phyloP scores from a whole-genome alignment of 177 flowering plant species.

The Vitis hybrid region DNA sequence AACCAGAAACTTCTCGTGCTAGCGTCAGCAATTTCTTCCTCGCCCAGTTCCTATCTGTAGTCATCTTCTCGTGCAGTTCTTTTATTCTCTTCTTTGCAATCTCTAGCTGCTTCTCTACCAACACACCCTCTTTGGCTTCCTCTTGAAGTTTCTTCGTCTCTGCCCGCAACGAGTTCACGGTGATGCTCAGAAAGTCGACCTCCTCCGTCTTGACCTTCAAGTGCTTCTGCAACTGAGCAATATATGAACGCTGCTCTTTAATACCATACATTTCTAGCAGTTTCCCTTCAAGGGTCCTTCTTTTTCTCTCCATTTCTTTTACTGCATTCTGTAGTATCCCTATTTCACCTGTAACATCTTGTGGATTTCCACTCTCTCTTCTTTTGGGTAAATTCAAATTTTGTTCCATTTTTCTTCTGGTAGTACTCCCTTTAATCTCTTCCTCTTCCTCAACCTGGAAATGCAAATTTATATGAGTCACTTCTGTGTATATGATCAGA shows the following conservation, averaged over 20 bases:
- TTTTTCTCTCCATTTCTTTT: conserved; percentile 16
- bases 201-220: conserved; percentile 18
- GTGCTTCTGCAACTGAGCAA: conserved; percentile 9
- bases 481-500: too few relatives aligned
- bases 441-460: neutral
- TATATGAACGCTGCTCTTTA: conserved; percentile 15
- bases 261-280: conserved; percentile 7
- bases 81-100: conserved; percentile 12
- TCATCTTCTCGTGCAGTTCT: conserved; percentile 11
- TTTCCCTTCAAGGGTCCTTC: conserved; percentile 10
- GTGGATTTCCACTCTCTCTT: neutral
- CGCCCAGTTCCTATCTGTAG: neutral
- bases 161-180: conserved; percentile 8
- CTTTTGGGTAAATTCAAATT: neutral
- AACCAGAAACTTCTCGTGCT: conserved; percentile 14
- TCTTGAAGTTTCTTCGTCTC: conserved; percentile 17
- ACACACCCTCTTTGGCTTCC: conserved; percentile 2
- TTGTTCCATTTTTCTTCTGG: neutral
- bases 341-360: neutral
- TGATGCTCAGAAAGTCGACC: conserved; percentile 9
- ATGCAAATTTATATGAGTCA: neutral
- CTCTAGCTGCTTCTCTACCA: conserved; percentile 20
- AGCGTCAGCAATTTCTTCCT: conserved; percentile 17
- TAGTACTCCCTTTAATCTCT: neutral
- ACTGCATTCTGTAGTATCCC: neutral